Conservation (phyloP, 768 basidiomycete genomes). For the Calocera viscosa region DNA sequence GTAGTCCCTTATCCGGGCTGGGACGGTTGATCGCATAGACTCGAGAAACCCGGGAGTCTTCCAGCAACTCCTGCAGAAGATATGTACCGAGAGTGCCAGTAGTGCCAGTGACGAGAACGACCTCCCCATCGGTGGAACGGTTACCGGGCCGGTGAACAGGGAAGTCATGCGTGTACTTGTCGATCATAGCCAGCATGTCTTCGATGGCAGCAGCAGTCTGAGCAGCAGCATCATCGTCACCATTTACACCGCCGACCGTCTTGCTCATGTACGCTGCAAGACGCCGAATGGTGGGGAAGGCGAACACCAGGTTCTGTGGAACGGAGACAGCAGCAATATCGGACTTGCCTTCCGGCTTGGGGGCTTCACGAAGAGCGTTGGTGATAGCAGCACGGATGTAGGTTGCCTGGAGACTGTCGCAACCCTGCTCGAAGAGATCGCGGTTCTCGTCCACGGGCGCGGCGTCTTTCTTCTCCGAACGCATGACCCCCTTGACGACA, state of each 20-base stretch:
- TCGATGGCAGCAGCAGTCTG: neutral
- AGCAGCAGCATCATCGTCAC: neutral
- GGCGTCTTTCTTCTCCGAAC: neutral
- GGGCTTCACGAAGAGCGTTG: neutral
- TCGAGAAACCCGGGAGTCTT: neutral
- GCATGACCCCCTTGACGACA: neutral
- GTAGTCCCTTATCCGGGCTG: neutral
- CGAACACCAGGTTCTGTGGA: neutral
- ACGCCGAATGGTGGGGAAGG: neutral
- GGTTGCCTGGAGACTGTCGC: neutral
- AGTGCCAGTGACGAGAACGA: neutral
- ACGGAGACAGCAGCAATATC: neutral
- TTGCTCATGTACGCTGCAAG: neutral
- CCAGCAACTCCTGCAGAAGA: neutral
- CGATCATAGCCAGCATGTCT: neutral
- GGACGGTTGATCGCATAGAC: conserved; percentile 9
- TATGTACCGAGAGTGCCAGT: conserved; percentile 6
- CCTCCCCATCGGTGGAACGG: neutral
- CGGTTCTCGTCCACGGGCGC: neutral
- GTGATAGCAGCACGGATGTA: conserved; percentile 1
- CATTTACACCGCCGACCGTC: neutral
- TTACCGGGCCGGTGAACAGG: neutral
- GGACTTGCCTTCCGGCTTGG: neutral
- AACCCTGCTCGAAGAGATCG: conserved; percentile 1
- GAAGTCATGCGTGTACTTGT: neutral